Percentiles rank a stretch among this genome's conserved stretches.
Evolutionary conservation across 2,329 filamentous ascomycete species (phyloP).

Genomic region (Samsoniella hepiali): DNA sequence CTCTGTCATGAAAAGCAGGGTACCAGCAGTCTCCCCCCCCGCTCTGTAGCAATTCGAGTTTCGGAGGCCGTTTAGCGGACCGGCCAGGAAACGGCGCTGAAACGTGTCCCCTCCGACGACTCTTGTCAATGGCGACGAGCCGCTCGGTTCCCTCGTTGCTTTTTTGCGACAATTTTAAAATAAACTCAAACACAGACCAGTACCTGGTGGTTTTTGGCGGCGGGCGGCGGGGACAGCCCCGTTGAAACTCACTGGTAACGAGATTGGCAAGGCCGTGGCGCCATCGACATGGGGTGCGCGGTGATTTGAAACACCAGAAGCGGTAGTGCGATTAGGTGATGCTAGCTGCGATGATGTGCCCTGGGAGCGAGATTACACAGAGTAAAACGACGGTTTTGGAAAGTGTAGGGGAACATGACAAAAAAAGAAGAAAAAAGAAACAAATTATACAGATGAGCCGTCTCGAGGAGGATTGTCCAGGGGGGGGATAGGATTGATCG

Average conservation of each 20-base stretch:
- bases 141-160: not conserved
- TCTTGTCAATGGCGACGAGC: not conserved
- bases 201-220: not conserved
- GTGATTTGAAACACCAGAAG: constrained; percentile 15
- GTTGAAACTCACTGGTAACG: not conserved
- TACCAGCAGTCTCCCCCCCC: no score
- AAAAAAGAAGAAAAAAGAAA: not conserved
- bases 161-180: constrained; percentile 10
- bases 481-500: not conserved
- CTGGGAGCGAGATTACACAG: not conserved
- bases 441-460: not conserved
- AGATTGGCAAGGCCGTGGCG: not conserved
- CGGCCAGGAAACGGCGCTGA: constrained; percentile 6
- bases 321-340: constrained; percentile 10
- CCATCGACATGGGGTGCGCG: constrained; percentile 14
- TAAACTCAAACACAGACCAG: constrained; percentile 11
- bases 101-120: not conserved
- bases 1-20: no score
- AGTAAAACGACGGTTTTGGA: not conserved
- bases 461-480: not conserved
- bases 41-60: not conserved
- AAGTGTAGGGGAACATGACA: not conserved
- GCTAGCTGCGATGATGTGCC: constrained; percentile 15
- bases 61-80: not conserved
- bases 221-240: not conserved